Conservation (phyloP, 768 basidiomycete genomes). For the Pleurotus sapidus region DNA sequence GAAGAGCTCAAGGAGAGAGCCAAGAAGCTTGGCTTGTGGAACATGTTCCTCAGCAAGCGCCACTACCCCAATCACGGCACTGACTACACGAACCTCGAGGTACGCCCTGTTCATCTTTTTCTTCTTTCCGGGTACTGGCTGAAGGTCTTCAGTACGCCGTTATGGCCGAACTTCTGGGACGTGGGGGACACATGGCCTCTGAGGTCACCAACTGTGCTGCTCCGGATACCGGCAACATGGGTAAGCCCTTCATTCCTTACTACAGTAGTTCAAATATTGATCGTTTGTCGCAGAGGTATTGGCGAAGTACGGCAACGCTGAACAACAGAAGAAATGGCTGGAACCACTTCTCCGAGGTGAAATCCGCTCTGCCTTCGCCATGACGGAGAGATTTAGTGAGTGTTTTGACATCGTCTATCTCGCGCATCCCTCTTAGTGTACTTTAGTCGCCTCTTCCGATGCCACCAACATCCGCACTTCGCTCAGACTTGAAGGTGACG, state of each 20-base stretch:
- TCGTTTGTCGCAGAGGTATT: constrained; percentile 74
- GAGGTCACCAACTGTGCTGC: constrained; percentile 93
- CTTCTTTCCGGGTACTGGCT: too few relatives aligned
- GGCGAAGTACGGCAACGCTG: constrained; percentile 88
- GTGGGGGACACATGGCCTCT: constrained; percentile 77
- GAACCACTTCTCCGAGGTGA: constrained; percentile 85
- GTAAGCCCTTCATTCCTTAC: constrained; percentile 35
- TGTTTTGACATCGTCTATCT: constrained; percentile 2
- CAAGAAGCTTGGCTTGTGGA: constrained; percentile 90
- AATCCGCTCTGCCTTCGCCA: constrained; percentile 92
- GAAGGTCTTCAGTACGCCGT: constrained; percentile 72
- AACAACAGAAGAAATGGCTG: constrained; percentile 91
- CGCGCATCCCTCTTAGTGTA: constrained; percentile 8
- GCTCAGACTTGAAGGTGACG: constrained; percentile 77
- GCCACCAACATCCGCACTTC: constrained; percentile 93
- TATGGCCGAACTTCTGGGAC: constrained; percentile 94
- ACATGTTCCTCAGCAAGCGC: constrained; percentile 91
- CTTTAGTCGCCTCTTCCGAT: constrained; percentile 85
- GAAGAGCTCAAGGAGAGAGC: constrained; percentile 87
- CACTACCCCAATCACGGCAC: constrained; percentile 91
- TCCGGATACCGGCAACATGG: constrained; percentile 98
- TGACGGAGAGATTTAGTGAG: constrained; percentile 91
- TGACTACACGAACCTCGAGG: constrained; percentile 92
- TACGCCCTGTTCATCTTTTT: constrained; percentile 28
- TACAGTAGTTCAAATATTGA: neutral